Evolutionary conservation across 139 green algal species (phyloP).

Genomic region (Chlorella sorokiniana): DNA sequence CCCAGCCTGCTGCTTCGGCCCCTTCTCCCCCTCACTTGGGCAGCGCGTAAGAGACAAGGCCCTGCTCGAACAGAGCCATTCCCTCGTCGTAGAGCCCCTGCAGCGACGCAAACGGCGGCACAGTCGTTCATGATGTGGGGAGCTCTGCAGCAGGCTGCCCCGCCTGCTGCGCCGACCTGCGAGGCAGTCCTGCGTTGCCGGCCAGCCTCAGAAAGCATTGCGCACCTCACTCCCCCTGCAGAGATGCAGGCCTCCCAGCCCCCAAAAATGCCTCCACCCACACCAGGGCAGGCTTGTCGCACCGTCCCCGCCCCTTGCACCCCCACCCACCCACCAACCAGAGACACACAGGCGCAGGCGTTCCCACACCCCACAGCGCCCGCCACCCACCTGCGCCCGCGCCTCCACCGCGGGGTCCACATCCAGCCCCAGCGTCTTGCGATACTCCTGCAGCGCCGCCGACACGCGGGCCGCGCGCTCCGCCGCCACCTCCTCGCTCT

Average conservation of each 20-base stretch:
- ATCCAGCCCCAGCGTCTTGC: conserved; percentile 54
- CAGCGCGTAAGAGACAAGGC: conserved; percentile 41
- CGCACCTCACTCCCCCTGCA: no score
- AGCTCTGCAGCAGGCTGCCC: background rate
- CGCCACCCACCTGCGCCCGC: conserved; percentile 18
- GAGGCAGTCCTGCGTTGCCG: no score
- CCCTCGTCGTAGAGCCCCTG: conserved; percentile 50
- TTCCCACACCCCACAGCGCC: background rate
- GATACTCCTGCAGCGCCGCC: conserved; percentile 32
- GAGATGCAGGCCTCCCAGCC: no score
- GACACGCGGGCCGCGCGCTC: conserved; percentile 35
- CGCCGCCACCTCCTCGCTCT: conserved; percentile 52
- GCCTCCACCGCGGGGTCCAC: conserved; percentile 59
- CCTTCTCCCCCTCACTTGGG: conserved; percentile 53
- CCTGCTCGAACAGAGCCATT: conserved; percentile 50
- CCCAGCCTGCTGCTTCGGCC: no score
- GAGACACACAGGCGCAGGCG: no score
- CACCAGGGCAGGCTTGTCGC: no score
- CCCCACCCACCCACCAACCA: no score
- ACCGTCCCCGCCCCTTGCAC: no score
- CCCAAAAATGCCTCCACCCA: no score
- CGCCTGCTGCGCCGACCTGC: no score
- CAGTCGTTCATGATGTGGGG: background rate
- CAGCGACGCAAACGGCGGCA: background rate
- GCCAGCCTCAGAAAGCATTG: no score